Percentiles rank a stretch among this genome's conserved stretches.
phyloP scores from a whole-genome alignment of 2,329 filamentous ascomycete genomes.

The Monilinia laxa region DNA sequence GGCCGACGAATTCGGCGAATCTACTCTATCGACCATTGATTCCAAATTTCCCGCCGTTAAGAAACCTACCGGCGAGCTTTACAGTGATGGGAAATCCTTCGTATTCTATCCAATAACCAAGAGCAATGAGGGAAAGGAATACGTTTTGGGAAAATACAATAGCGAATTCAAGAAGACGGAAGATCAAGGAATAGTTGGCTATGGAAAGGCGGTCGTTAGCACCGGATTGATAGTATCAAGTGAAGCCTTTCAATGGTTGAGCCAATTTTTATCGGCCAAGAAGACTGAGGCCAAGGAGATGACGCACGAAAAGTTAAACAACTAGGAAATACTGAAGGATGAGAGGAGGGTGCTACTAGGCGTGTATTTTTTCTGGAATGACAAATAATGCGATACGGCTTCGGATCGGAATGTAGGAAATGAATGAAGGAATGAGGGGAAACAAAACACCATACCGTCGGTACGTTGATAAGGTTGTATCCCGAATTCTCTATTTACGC shows the following conservation, averaged over 20 bases:
- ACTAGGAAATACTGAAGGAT: not conserved
- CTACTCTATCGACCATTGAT: constrained; percentile 68
- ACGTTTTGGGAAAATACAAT: constrained; percentile 57
- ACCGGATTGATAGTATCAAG: constrained; percentile 66
- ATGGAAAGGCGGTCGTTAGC: constrained; percentile 67
- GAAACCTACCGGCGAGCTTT: constrained; percentile 71
- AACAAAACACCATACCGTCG: not conserved
- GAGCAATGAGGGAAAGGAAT: constrained; percentile 60
- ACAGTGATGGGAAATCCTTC: constrained; percentile 60
- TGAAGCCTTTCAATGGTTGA: constrained; percentile 63
- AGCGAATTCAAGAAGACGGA: constrained; percentile 63
- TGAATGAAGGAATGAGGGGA: not conserved
- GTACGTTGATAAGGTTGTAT: constrained; percentile 3
- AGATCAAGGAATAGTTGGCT: constrained; percentile 62
- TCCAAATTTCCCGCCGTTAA: constrained; percentile 70
- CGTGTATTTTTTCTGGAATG: not conserved
- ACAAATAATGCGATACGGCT: not conserved
- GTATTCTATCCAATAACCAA: constrained; percentile 64
- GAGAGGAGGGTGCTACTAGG: not conserved
- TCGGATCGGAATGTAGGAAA: constrained; percentile 8
- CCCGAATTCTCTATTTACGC: not conserved
- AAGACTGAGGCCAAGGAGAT: constrained; percentile 60
- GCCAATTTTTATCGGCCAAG: constrained; percentile 58
- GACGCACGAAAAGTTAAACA: constrained; percentile 48
- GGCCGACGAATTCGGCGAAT: constrained; percentile 74